Base-by-base conservation (phyloP, 106 monocot genomes). In the Agapanthus africanus region DNA sequence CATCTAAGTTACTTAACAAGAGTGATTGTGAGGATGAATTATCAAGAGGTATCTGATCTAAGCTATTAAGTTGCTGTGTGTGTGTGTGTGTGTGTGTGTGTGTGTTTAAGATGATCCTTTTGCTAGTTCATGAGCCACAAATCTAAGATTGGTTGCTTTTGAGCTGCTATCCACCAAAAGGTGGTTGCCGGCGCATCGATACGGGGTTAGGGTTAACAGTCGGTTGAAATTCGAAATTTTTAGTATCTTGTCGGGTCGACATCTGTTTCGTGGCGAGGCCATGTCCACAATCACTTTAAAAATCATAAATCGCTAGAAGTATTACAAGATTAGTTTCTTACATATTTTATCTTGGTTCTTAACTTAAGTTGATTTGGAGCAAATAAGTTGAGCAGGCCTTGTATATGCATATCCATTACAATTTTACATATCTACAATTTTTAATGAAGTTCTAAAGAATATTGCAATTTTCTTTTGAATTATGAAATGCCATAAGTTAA, bases 101-200 rank as follows among this genome's bases (percentile, higher is more conserved):
- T 56, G 26, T 56, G 7, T 5, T 56, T 56, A 56, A 28, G 26
- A 56, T 30, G 56, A 56, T 30, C 56, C 56, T 57, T 57, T 26
- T 57, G 56, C 26, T 56, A 56, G 28, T 56, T 56, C 28, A 56
- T 27, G 56, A 56, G 56, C 30, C 56, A 56, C 28, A 56, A 56
- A 1, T 1, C 3, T 56, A 30, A 30, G 27, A 30, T 57, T 57
- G 56, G 31, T 27, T 57, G 27, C 56, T 57, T 57, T 50, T 52
- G 13, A 11, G 30, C 11, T 57, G 31, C 56, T 57, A 30, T 57
- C 30, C 56, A 28, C 31, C 1, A 18, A 23, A 57, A 57, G 56
- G n/a, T 57, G 56, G 10, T 31, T 26, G 1, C 31, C 14, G n/a
- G 2, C 19, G 1, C 50, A 21, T n/a, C n/a, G 4, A 50, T 21